Evolutionary conservation across 2,329 filamentous ascomycete species (phyloP).

Genomic region (Microascus cirrosus): DNA sequence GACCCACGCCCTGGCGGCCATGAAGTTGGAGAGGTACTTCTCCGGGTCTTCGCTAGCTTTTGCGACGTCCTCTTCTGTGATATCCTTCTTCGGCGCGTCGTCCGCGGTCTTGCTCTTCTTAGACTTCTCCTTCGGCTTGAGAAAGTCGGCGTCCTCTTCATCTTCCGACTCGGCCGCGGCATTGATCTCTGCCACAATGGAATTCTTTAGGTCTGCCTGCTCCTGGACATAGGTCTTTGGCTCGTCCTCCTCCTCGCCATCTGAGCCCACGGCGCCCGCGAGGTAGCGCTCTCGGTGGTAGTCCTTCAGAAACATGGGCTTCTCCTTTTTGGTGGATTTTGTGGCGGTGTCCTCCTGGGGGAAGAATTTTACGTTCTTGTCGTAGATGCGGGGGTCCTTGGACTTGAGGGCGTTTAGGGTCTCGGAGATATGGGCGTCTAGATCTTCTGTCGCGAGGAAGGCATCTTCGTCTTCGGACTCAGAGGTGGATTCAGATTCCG

Average conservation of each 20-base stretch:
- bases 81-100: slow-evolving; percentile 14
- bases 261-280: slow-evolving; percentile 46
- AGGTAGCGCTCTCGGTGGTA: slow-evolving; percentile 90
- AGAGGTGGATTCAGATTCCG: slow-evolving; percentile 54
- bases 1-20: slow-evolving; percentile 86
- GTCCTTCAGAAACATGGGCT: slow-evolving; percentile 75
- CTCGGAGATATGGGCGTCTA: slow-evolving; percentile 79
- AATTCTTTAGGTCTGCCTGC: slow-evolving; percentile 70
- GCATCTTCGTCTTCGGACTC: slow-evolving; percentile 87
- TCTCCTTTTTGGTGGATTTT: slow-evolving; percentile 47
- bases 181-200: slow-evolving; percentile 72
- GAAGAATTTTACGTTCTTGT: slow-evolving; percentile 55
- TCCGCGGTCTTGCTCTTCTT: slow-evolving; percentile 32
- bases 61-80: slow-evolving; percentile 53
- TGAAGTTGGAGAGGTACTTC: slow-evolving; percentile 86
- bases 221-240: slow-evolving; percentile 76
- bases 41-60: slow-evolving; percentile 84
- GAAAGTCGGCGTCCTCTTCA: slow-evolving; percentile 22
- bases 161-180: slow-evolving; percentile 39
- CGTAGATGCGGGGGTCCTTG: slow-evolving; percentile 88
- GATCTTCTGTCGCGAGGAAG: slow-evolving; percentile 70
- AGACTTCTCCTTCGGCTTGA: slow-evolving; percentile 33
- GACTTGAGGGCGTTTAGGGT: slow-evolving; percentile 78
- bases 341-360: slow-evolving; percentile 35
- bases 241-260: slow-evolving; percentile 27